These are phyloP conservation scores for Penicillium lagena DNA, from an alignment of 495 filamentous ascomycete species.

Conservation along the genomic window DNA sequence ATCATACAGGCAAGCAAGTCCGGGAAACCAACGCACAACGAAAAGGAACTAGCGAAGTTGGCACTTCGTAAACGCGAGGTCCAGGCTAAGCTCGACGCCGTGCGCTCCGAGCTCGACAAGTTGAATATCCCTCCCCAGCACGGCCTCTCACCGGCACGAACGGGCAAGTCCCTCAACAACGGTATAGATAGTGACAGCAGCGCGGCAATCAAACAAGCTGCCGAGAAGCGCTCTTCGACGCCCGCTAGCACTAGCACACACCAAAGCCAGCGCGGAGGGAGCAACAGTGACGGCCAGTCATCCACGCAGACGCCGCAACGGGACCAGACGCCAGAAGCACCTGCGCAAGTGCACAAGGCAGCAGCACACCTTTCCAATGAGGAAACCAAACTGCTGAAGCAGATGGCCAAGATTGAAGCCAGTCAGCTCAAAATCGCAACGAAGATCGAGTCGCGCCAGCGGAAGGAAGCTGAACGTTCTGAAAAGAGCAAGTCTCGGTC, in stretches of 20 bases:
- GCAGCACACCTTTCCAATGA: constrained; percentile 23
- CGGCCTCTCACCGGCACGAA: neutral
- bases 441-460: constrained; percentile 41
- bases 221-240: constrained; percentile 54
- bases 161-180: constrained; percentile 12
- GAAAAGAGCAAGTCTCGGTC: constrained; percentile 43
- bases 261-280: constrained; percentile 36
- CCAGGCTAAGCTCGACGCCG: constrained; percentile 57
- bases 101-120: constrained; percentile 35
- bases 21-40: constrained; percentile 44
- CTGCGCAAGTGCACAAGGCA: constrained; percentile 20
- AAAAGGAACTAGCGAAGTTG: constrained; percentile 72
- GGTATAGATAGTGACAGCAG: constrained; percentile 39
- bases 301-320: neutral
- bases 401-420: constrained; percentile 30
- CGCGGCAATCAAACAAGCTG: constrained; percentile 23
- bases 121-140: constrained; percentile 25
- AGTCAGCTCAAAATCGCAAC: constrained; percentile 33
- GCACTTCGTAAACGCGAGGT: constrained; percentile 62
- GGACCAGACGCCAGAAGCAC: constrained; percentile 7
- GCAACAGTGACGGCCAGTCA: constrained; percentile 5
- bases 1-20: constrained; percentile 24
- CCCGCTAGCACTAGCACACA: constrained; percentile 51
- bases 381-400: constrained; percentile 34
- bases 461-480: constrained; percentile 52